Conservation (phyloP, 2,329 filamentous ascomycete species). For the Alternaria novae-zelandiae region DNA sequence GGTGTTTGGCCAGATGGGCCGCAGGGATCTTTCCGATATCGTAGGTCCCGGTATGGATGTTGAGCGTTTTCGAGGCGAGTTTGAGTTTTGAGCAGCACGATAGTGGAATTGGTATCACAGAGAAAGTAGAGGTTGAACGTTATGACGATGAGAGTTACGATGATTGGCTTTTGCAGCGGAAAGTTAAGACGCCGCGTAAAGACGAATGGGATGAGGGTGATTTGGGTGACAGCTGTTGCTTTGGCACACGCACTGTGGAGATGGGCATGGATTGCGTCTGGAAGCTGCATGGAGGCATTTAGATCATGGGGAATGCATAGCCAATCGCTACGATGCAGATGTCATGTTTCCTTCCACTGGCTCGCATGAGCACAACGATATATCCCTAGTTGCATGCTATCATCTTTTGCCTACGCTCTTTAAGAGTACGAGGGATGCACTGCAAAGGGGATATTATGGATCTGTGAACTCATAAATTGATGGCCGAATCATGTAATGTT, state of each 20-base stretch:
- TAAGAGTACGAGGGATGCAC: neutral
- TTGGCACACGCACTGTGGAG: slow-evolving; percentile 35
- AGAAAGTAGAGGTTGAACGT: neutral
- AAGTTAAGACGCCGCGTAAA: slow-evolving; percentile 13
- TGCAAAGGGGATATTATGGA: neutral
- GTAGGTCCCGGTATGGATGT: slow-evolving; percentile 91
- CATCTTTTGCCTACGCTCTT: neutral
- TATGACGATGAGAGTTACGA: slow-evolving; percentile 7
- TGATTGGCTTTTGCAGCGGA: slow-evolving; percentile 25
- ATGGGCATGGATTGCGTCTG: slow-evolving; percentile 32
- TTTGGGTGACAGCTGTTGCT: slow-evolving; percentile 40
- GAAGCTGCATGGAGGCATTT: slow-evolving; percentile 40
- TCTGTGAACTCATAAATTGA: neutral
- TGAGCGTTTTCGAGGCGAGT: slow-evolving; percentile 84
- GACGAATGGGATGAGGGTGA: slow-evolving; percentile 23
- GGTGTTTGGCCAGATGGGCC: slow-evolving; percentile 96
- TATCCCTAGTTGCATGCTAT: neutral
- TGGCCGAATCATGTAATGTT: neutral
- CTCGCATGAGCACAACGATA: neutral
- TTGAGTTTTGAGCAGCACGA: slow-evolving; percentile 71
- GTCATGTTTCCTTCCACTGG: neutral
- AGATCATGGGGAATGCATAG: neutral
- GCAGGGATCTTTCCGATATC: slow-evolving; percentile 84
- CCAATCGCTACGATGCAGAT: neutral
- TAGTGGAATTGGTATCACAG: neutral